Percentiles rank a stretch among this genome's conserved stretches.
These are phyloP conservation scores for Orychophragmus violaceus DNA, from an alignment of 345 rosid genomes.

Conservation along the genomic window DNA sequence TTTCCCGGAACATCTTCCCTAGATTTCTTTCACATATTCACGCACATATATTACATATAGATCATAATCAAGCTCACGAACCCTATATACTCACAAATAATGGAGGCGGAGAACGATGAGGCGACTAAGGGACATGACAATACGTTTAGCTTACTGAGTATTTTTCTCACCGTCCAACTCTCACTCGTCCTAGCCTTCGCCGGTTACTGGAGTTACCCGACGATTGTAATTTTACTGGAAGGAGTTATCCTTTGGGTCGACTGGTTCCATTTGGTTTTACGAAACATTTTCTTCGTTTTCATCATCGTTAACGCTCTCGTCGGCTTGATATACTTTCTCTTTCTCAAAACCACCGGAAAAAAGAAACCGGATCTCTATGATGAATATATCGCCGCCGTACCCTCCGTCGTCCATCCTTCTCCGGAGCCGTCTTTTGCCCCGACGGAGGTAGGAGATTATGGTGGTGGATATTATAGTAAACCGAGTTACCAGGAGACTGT, in stretches of 20 bases:
- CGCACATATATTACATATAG: not conserved
- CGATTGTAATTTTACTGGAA: not conserved
- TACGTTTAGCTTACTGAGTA: not conserved
- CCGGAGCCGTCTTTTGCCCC: not conserved
- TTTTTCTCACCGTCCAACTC: not conserved
- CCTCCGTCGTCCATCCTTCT: not conserved
- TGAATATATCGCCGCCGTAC: not conserved
- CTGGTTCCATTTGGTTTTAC: not conserved
- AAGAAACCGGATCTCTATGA: not conserved
- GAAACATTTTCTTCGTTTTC: not conserved
- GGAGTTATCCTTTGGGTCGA: not conserved
- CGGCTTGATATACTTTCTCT: not conserved
- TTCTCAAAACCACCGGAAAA: not conserved
- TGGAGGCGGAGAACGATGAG: constrained; percentile 3
- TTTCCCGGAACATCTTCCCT: not conserved
- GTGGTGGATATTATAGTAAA: not conserved
- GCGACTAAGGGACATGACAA: not conserved
- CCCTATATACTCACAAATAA: not conserved
- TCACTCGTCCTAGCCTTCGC: not conserved
- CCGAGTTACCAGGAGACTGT: not conserved
- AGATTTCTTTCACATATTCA: not conserved
- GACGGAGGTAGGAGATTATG: not conserved
- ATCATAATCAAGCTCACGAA: not conserved
- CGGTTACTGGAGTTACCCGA: not conserved
- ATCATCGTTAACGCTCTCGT: not conserved